phyloP scores from a whole-genome alignment of 495 filamentous ascomycete genomes.

The Neurospora sp. region DNA sequence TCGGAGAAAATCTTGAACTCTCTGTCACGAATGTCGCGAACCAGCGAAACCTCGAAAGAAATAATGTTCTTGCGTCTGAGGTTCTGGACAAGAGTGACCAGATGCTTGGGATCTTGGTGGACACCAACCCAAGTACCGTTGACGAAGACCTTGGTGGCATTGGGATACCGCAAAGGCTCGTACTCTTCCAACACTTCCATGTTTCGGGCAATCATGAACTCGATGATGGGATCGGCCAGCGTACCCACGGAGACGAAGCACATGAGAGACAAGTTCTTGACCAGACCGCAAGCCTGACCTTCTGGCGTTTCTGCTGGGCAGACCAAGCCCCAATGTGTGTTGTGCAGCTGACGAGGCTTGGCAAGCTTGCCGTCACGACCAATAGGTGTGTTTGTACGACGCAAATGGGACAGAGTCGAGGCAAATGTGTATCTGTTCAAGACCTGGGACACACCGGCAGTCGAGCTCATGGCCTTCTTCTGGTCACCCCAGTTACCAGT shows the following conservation, averaged over 20 bases:
- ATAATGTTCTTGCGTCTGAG: conserved; percentile 69
- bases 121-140: conserved; percentile 97
- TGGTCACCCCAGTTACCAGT: conserved; percentile 99
- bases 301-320: conserved; percentile 97
- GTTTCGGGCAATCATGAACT: conserved; percentile 86
- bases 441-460: conserved; percentile 96
- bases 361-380: conserved; percentile 97
- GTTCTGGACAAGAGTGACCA: conserved; percentile 67
- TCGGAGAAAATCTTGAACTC: conserved; percentile 99
- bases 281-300: conserved; percentile 94
- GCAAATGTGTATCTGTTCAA: conserved; percentile 96
- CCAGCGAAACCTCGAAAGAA: conserved; percentile 79
- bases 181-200: conserved; percentile 98
- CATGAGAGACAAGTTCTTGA: conserved; percentile 98
- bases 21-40: conserved; percentile 89
- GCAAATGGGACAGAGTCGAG: conserved; percentile 90
- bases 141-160: conserved; percentile 94
- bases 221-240: conserved; percentile 76
- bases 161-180: conserved; percentile 75
- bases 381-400: conserved; percentile 94
- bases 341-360: conserved; percentile 94
- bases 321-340: conserved; percentile 97
- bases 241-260: conserved; percentile 94
- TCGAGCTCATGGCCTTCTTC: conserved; percentile 90
- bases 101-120: conserved; percentile 69